Evolutionary conservation across 345 rosid genomes (phyloP).

Genomic region (Eutrema japonicum): DNA sequence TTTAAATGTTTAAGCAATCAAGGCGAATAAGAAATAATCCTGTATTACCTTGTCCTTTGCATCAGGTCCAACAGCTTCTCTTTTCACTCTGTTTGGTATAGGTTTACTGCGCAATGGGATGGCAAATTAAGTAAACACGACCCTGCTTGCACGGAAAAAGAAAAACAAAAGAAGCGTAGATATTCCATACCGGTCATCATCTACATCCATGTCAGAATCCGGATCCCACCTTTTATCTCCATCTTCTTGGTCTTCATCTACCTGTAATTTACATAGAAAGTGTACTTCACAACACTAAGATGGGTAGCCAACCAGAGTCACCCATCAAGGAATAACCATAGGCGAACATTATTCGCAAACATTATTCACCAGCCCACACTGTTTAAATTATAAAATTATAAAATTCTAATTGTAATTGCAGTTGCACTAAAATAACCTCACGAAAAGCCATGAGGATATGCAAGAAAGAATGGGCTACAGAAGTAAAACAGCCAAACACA

Average conservation of each 20-base stretch:
- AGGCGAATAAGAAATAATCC: slow-evolving; percentile 17
- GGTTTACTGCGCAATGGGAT: slow-evolving; percentile 59
- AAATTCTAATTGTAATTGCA: not conserved
- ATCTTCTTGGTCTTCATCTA: slow-evolving; percentile 79
- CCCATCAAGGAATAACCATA: slow-evolving; percentile 15
- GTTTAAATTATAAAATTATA: not conserved
- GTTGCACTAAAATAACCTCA: slow-evolving; percentile 12
- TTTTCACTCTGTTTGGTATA: slow-evolving; percentile 72
- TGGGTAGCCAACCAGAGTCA: slow-evolving; percentile 5
- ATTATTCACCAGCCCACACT: not conserved
- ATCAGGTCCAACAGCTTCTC: slow-evolving; percentile 69
- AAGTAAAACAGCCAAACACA: slow-evolving; percentile 21
- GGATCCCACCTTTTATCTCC: slow-evolving; percentile 84
- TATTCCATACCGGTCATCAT: slow-evolving; percentile 64
- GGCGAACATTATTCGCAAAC: not conserved
- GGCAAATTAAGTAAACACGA: slow-evolving; percentile 18
- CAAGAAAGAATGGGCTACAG: slow-evolving; percentile 12
- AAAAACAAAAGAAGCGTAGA: not conserved
- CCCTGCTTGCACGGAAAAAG: not conserved
- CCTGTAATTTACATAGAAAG: slow-evolving; percentile 49
- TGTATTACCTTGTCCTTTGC: slow-evolving; percentile 58
- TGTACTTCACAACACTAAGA: slow-evolving; percentile 13
- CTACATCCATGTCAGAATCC: slow-evolving; percentile 83
- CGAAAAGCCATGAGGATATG: slow-evolving; percentile 15
- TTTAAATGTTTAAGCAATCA: slow-evolving; percentile 16